Evolutionary conservation across 192 early-diverging fungal genomes (phyloP).

Genomic region (Rhizophagus clarus): DNA sequence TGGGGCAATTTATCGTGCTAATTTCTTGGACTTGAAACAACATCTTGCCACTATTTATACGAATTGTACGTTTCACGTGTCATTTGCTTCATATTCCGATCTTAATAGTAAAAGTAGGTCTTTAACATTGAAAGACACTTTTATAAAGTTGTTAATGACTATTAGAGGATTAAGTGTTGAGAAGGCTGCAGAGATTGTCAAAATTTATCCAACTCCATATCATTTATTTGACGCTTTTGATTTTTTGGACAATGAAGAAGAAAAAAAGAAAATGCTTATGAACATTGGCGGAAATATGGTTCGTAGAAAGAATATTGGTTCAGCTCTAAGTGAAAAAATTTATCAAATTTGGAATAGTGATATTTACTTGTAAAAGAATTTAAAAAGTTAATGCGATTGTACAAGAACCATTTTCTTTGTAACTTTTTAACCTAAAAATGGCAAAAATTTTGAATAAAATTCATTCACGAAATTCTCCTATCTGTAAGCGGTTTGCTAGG

Average conservation of each 20-base stretch:
- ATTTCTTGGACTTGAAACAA: conserved; percentile 55
- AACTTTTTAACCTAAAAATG: too few species aligned
- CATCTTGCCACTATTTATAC: conserved; percentile 40
- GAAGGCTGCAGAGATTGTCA: conserved; percentile 77
- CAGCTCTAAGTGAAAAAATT: conserved; percentile 53
- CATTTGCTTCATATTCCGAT: conserved; percentile 62
- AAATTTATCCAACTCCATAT: conserved; percentile 68
- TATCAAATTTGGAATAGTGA: conserved; percentile 61
- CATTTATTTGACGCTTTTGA: conserved; percentile 52
- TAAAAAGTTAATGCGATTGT: too few species aligned
- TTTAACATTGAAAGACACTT: conserved; percentile 74
- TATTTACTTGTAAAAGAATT: conserved; percentile 31
- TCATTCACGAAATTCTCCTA: too few species aligned
- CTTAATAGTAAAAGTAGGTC: conserved; percentile 78
- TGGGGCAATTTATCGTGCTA: conserved; percentile 46
- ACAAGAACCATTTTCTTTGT: too few species aligned
- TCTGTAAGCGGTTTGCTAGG: too few species aligned
- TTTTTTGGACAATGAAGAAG: conserved; percentile 40
- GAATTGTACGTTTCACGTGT: conserved; percentile 50
- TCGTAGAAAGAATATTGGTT: conserved; percentile 53
- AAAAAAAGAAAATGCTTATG: conserved; percentile 53
- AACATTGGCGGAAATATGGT: conserved; percentile 40
- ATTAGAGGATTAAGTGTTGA: conserved; percentile 82
- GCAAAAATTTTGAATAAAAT: too few species aligned
- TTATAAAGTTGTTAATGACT: conserved; percentile 83